Percentiles rank a stretch among this genome's conserved stretches.
These are phyloP conservation scores for Paraphaeosphaeria minitans DNA, from an alignment of 2,329 filamentous ascomycete species.

Conservation along the genomic window DNA sequence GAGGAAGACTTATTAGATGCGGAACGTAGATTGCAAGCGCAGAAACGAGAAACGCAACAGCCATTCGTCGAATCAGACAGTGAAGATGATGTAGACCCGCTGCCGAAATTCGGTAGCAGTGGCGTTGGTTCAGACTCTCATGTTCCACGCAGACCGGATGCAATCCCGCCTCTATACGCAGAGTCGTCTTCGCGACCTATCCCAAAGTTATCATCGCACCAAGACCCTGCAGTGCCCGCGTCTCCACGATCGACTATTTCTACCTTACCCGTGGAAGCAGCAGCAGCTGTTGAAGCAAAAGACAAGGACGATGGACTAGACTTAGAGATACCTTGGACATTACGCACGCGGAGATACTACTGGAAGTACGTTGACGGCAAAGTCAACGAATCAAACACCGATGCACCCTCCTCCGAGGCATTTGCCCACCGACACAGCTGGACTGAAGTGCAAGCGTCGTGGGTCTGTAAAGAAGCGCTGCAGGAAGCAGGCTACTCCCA, in stretches of 20 bases:
- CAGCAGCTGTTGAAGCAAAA: conserved; percentile 39
- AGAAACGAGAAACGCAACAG: conserved; percentile 37
- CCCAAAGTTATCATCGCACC: conserved; percentile 24
- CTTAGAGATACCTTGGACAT: conserved; percentile 45
- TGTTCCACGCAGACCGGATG: conserved; percentile 22
- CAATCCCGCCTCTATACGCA: conserved; percentile 36
- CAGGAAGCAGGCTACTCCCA: conserved; percentile 37
- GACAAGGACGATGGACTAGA: conserved; percentile 38
- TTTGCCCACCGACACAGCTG: conserved; percentile 37
- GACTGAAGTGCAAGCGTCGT: conserved; percentile 46
- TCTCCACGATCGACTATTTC: conserved; percentile 35
- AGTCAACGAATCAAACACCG: conserved; percentile 36
- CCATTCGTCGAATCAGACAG: conserved; percentile 43
- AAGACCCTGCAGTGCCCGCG: conserved; percentile 18
- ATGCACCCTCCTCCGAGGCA: conserved; percentile 31
- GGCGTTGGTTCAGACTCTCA: conserved; percentile 17
- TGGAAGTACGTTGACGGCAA: conserved; percentile 45
- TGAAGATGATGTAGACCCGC: conserved; percentile 32
- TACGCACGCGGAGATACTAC: conserved; percentile 39
- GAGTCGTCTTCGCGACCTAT: conserved; percentile 31
- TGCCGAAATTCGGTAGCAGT: conserved; percentile 19
- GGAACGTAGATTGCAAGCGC: conserved; percentile 26
- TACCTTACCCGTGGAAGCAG: conserved; percentile 36
- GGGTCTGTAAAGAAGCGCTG: conserved; percentile 48
- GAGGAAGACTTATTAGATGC: conserved; percentile 32